These are phyloP conservation scores for Debaryomycetaceae sp. DNA, from an alignment of 1,139 yeast species.

Conservation along the genomic window DNA sequence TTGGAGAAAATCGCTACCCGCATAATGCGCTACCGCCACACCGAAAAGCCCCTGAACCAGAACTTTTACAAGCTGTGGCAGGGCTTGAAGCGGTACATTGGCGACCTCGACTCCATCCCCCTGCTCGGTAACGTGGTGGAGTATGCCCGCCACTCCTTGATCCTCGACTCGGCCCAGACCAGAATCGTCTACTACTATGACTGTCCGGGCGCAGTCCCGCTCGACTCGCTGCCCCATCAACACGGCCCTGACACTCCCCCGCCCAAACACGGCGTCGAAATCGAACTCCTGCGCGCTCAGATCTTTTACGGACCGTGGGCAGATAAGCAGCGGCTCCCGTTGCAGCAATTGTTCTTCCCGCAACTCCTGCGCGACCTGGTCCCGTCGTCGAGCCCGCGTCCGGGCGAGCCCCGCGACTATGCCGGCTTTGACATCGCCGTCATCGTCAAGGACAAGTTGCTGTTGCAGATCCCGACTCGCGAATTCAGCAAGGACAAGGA, in stretches of 20 bases:
- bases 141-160: conserved; percentile 71
- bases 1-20: conserved; percentile 2
- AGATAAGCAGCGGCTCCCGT: conserved; percentile 62
- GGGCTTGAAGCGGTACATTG: conserved; percentile 34
- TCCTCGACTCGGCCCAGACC: conserved; percentile 54
- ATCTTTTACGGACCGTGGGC: conserved; percentile 95
- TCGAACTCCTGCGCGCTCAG: conserved; percentile 51
- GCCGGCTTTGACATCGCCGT: conserved; percentile 46
- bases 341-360: conserved; percentile 65
- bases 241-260: conserved; percentile 14
- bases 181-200: conserved; percentile 58
- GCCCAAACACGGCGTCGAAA: conserved; percentile 60
- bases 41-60: conserved; percentile 1
- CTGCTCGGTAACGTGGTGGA: conserved; percentile 33
- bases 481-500: conserved; percentile 69
- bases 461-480: conserved; percentile 72
- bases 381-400: conserved; percentile 17
- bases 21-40: conserved; percentile 1
- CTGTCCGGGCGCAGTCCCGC: conserved; percentile 7
- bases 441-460: conserved; percentile 50
- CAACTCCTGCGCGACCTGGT: conserved; percentile 43
- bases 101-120: conserved; percentile 8
- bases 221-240: conserved; percentile 44
- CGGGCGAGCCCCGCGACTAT: conserved; percentile 45
- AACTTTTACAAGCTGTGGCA: conserved; percentile 18